Evolutionary conservation across 352 stramenopile genomes (phyloP), one percentile per base, ranked within the genome.

Genomic region (Phytophthora fragariaefolia): DNA sequence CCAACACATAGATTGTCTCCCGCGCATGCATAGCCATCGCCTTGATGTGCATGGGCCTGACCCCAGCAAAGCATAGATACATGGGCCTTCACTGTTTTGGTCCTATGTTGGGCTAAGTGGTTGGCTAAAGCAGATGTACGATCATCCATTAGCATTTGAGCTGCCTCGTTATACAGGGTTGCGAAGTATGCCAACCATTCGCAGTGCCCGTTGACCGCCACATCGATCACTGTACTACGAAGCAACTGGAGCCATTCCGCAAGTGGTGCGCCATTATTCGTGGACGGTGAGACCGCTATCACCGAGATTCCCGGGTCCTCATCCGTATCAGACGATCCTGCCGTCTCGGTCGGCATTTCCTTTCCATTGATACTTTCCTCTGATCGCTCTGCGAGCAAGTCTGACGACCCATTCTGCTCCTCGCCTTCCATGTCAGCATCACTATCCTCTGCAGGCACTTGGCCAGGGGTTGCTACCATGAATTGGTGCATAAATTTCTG

Each of bases 1-100:
- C 40, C 6, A 63, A 7, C 4, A 48, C 55, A 12, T 47, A 54
- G 0, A 55, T 12, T 0, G 20, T 13, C 6, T 63, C 55, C 22
- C 55, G 8, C 3, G 55, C 55, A 6, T 48, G 30, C 6, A 47
- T 30, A 2, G 55, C 43, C 55, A 63, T 63, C 1, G 43, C 55
- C 4, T 63, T 46, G 1, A 63, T 2, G 22, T 55, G 55, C 2
- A 7, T 6, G 2, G 55, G 5, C 1, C 20, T 9, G 1, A 48
- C n/a, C 43, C 43, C 55, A 55, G 3, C 20, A 54, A 1, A 23
- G 7, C 6, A 4, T 26, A 1, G 26, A 3, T 0, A 48, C 43
- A 2, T 18, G 4, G 0, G 28, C 5, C 12, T 54, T 47, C 1
- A 63, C 55, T 7, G 55, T 28, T 20, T 54, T 36, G 2, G 15